These are phyloP conservation scores for Volvariella surrecta DNA, from an alignment of 1,284 basidiomycete species.

Conservation along the genomic window DNA sequence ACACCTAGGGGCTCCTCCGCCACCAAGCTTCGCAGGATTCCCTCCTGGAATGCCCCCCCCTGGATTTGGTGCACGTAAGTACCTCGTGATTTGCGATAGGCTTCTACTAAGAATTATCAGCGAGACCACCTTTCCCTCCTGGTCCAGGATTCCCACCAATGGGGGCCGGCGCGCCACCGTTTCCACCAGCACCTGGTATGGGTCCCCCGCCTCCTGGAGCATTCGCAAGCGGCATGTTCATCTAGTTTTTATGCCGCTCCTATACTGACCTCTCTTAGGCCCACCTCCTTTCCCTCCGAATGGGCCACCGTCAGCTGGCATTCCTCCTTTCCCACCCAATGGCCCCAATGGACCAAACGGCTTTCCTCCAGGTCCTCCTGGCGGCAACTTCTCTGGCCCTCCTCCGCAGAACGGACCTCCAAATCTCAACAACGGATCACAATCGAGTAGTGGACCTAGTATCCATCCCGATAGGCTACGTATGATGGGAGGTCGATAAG, in stretches of 20 bases:
- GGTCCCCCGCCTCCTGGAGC: slow-evolving; percentile 31
- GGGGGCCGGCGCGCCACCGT: slow-evolving; percentile 50
- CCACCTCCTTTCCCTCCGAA: slow-evolving; percentile 57
- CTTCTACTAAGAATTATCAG: slow-evolving; percentile 19
- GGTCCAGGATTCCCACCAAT: slow-evolving; percentile 34
- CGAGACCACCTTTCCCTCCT: slow-evolving; percentile 67
- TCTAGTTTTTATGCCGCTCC: not conserved
- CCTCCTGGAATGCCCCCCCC: slow-evolving; percentile 31
- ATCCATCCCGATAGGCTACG: slow-evolving; percentile 84
- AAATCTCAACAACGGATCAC: slow-evolving; percentile 8
- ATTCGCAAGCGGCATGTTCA: slow-evolving; percentile 31
- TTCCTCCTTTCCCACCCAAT: slow-evolving; percentile 42
- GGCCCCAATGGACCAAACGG: slow-evolving; percentile 25
- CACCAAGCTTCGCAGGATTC: slow-evolving; percentile 33
- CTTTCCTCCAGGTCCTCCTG: slow-evolving; percentile 18
- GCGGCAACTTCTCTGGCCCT: slow-evolving; percentile 23
- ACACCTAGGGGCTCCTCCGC: slow-evolving; percentile 54
- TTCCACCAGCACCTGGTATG: slow-evolving; percentile 34
- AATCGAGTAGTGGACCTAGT: slow-evolving; percentile 26
- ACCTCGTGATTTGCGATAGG: slow-evolving; percentile 1
- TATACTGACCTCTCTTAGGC: slow-evolving; percentile 19
- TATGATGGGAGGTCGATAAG: slow-evolving; percentile 49
- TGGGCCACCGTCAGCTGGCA: slow-evolving; percentile 25
- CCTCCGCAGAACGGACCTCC: slow-evolving; percentile 19
- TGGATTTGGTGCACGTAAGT: slow-evolving; percentile 45